Evolutionary conservation across 352 stramenopile genomes (phyloP).

Genomic region (Pelagophyceae sp.): DNA sequence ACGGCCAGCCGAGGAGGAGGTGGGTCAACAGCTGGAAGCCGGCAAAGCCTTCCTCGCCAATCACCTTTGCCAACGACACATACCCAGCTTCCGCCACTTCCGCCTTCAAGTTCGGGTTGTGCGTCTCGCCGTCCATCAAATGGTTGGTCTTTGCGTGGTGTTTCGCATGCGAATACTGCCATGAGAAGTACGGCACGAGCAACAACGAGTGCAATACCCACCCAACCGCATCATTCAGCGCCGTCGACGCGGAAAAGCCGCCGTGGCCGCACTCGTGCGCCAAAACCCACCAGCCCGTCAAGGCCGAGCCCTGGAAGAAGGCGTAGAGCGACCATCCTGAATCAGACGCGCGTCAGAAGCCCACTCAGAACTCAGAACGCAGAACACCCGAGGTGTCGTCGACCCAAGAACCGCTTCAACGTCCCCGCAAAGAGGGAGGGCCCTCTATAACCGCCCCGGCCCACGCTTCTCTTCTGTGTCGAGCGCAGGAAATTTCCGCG

Average conservation of each 20-base stretch:
- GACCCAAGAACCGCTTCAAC: no score
- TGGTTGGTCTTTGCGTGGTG: constrained; percentile 62
- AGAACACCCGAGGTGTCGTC: no score
- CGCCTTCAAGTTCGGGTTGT: constrained; percentile 71
- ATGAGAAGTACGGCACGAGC: constrained; percentile 96
- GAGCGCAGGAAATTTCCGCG: no score
- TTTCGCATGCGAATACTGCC: constrained; percentile 73
- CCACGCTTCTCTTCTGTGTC: no score
- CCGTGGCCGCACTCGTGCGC: constrained; percentile 96
- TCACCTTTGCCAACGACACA: constrained; percentile 64
- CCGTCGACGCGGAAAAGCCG: constrained; percentile 81
- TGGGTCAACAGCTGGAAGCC: constrained; percentile 83
- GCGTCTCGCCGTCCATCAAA: constrained; percentile 91
- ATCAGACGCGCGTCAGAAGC: no score
- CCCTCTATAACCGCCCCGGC: no score
- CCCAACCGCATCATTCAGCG: constrained; percentile 88
- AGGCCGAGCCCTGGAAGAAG: constrained; percentile 91
- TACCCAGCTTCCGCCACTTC: constrained; percentile 40
- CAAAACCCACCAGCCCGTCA: constrained; percentile 93
- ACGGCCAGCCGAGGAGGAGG: constrained; percentile 85
- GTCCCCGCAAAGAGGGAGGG: no score
- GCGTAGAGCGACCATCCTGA: constrained; percentile 92
- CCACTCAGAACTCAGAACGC: constrained; percentile 27
- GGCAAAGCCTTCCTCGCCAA: constrained; percentile 80
- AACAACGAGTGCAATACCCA: constrained; percentile 90